Evolutionary conservation across 768 basidiomycete species (phyloP).

Genomic region (Wakefieldia striispora): DNA sequence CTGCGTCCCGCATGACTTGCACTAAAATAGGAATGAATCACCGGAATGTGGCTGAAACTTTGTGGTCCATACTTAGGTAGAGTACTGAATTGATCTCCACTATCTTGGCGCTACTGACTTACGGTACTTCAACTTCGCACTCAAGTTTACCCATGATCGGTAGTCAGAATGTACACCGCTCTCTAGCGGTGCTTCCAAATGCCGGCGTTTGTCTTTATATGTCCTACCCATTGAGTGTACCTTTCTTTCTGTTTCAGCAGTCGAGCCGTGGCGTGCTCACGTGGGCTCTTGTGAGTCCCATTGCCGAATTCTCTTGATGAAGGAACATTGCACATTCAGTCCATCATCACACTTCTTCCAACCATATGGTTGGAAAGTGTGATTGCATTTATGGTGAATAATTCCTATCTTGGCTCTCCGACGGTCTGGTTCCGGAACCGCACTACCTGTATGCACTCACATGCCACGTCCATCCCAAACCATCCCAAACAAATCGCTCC

Average conservation of each 20-base stretch:
- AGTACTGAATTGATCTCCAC: neutral
- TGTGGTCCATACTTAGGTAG: neutral
- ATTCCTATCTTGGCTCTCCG: neutral
- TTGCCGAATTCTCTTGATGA: neutral
- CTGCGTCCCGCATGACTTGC: neutral
- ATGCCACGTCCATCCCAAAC: too few species aligned
- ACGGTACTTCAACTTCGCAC: neutral
- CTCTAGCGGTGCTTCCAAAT: neutral
- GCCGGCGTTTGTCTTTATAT: neutral
- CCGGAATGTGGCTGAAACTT: neutral
- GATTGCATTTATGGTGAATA: neutral
- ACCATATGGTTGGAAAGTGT: neutral
- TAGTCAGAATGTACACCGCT: neutral
- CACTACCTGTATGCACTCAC: slow-evolving; percentile 1
- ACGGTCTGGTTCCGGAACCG: slow-evolving; percentile 1
- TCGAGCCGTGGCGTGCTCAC: neutral
- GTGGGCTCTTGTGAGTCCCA: neutral
- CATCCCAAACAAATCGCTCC: too few species aligned
- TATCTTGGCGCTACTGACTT: neutral
- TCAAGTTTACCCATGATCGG: neutral
- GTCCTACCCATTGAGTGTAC: neutral
- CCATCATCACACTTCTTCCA: neutral
- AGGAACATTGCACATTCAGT: neutral
- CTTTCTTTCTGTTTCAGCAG: neutral
- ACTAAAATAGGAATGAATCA: neutral